Percentiles rank a stretch among this genome's conserved stretches.
These are phyloP conservation scores for Leccinum pellstonianum DNA, from an alignment of 768 basidiomycete genomes.

Conservation along the genomic window DNA sequence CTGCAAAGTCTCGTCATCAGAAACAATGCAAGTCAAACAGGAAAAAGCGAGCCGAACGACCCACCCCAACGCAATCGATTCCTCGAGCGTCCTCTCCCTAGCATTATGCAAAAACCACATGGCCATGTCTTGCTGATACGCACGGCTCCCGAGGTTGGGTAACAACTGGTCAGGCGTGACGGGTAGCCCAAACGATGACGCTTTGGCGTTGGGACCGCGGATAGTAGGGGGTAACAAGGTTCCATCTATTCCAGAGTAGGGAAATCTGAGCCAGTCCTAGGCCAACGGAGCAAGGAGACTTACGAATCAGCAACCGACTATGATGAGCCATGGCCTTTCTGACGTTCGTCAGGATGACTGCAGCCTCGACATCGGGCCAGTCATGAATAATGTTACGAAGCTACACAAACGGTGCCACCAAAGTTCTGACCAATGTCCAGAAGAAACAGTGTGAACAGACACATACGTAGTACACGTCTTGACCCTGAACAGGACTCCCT, in stretches of 20 bases:
- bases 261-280: background rate
- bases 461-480: background rate
- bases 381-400: conserved; percentile 34
- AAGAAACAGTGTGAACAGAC: background rate
- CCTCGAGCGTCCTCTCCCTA: conserved; percentile 40
- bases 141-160: conserved; percentile 45
- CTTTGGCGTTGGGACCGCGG: conserved; percentile 3
- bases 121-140: conserved; percentile 45
- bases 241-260: conserved; percentile 17
- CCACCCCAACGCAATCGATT: background rate
- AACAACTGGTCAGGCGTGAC: conserved; percentile 45
- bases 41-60: background rate
- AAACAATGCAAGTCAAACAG: background rate
- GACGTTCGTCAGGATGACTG: conserved; percentile 32
- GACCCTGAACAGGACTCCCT: background rate
- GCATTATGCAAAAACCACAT: conserved; percentile 46
- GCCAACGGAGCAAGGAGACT: conserved; percentile 7
- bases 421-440: background rate
- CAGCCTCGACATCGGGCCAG: conserved; percentile 36
- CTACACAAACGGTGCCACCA: conserved; percentile 1
- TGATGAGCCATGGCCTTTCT: conserved; percentile 28
- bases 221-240: conserved; percentile 12
- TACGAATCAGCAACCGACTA: conserved; percentile 36
- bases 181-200: conserved; percentile 11
- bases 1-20: background rate